A percentile compares a stretch with the other conserved stretches of the same genome.
Conservation (phyloP, 2,329 filamentous ascomycete species). For the Mariannaea elegans region DNA sequence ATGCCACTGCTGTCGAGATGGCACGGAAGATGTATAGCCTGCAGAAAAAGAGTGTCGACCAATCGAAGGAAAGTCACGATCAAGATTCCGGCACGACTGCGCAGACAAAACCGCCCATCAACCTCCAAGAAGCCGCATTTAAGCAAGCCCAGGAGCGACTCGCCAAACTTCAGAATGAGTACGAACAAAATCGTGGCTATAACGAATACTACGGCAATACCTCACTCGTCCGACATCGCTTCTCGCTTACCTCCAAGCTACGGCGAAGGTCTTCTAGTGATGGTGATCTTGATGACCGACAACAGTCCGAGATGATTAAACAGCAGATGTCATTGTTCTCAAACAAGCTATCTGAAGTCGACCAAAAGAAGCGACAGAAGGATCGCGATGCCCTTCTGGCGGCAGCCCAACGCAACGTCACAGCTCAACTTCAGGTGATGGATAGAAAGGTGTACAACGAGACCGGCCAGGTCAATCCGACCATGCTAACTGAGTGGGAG, state of each 20-base stretch:
- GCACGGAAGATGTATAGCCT: conserved; percentile 84
- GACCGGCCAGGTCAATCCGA: conserved; percentile 76
- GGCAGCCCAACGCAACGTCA: conserved; percentile 87
- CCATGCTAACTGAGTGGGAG: conserved; percentile 80
- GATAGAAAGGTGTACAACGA: conserved; percentile 82
- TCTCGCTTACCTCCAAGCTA: conserved; percentile 63
- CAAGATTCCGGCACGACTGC: conserved; percentile 39
- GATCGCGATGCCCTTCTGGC: conserved; percentile 81
- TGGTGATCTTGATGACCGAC: conserved; percentile 69
- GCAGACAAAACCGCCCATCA: conserved; percentile 65
- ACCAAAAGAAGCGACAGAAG: conserved; percentile 75
- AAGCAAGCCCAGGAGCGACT: conserved; percentile 85
- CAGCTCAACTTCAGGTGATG: conserved; percentile 78
- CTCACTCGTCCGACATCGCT: conserved; percentile 49
- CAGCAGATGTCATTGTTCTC: conserved; percentile 83
- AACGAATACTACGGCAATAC: conserved; percentile 79
- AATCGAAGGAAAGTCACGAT: conserved; percentile 53
- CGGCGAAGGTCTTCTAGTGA: conserved; percentile 75
- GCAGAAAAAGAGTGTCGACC: conserved; percentile 69
- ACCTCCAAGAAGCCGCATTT: conserved; percentile 86
- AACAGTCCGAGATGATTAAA: conserved; percentile 76
- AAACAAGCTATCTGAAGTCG: conserved; percentile 71
- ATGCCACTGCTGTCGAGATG: conserved; percentile 88
- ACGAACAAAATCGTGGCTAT: conserved; percentile 68
- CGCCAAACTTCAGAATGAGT: conserved; percentile 79